Evolutionary conservation across 108 stramenopile genomes (phyloP), one percentile per base, ranked within the genome.

Genomic region (Discostella stelligeroides): DNA sequence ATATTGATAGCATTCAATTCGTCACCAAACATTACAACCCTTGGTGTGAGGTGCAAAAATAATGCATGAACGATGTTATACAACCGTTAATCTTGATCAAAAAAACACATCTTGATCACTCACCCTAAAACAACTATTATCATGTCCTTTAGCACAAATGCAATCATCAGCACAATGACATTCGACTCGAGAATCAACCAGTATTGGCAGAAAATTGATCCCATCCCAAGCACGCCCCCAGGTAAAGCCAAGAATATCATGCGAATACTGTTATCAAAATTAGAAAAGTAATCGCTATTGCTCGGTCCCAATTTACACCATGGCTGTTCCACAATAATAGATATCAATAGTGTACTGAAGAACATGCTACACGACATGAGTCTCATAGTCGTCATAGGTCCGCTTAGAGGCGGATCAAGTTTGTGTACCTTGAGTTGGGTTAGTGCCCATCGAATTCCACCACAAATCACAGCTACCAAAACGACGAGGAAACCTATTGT

Each of bases 111-210:
- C 17, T 5, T 34, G 11, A 47, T 11, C 49, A 80, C 82, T 66
- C 48, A 86, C 80, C 95, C 95, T 48, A 94, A 71, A 30, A 88
- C 21, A 38, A 96, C 94, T 25, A 91, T 96, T 24, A 86, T 80
- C 53, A 96, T 72, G 62, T 96, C 95, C 62, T 96, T 96, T 10
- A 93, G 67, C 34, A 96, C 95, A 15, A 92, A 92, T 51, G 92
- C 95, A 63, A 96, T 92, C 92, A 92, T 96, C 59, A 96, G 64
- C 59, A 96, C 82, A 20, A 96, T 80, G 5, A 92, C 95, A 64
- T 75, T 82, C 2, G 91, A 80, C 42, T 85, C 83, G 61, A 96
- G 79, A 61, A 96, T 96, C 40, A 96, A 76, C 71, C 83, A 85
- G 59, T 94, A 94, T 81, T 96, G 92, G 61, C 94, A 95, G 20